Evolutionary conservation across 805 yeast species (phyloP).

Genomic region (Candida schatavii): DNA sequence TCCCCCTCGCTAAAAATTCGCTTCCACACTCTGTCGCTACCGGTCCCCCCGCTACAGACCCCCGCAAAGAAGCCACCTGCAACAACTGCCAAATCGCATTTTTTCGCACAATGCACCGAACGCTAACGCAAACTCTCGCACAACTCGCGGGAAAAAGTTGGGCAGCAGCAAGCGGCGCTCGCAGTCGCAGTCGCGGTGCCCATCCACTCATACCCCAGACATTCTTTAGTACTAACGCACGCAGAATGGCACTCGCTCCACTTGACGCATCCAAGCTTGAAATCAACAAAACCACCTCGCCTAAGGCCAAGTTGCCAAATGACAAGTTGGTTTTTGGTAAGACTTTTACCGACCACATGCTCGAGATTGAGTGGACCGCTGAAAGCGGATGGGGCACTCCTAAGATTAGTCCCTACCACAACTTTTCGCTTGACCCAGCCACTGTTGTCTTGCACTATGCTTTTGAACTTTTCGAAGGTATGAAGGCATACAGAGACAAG

Average conservation of each 20-base stretch:
- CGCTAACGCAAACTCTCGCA: too few species aligned
- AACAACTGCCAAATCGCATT: too few species aligned
- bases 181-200: too few species aligned
- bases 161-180: too few species aligned
- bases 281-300: constrained; percentile 35
- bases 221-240: neutral
- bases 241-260: constrained; percentile 6
- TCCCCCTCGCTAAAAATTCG: too few species aligned
- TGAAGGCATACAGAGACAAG: constrained; percentile 78
- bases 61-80: too few species aligned
- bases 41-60: too few species aligned
- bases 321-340: constrained; percentile 43
- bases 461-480: constrained; percentile 92
- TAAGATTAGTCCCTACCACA: constrained; percentile 80
- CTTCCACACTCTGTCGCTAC: too few species aligned
- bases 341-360: constrained; percentile 83
- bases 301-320: constrained; percentile 34
- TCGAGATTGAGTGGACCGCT: constrained; percentile 78
- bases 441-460: constrained; percentile 91
- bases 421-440: constrained; percentile 78
- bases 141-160: too few species aligned
- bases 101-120: too few species aligned
- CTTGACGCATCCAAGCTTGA: constrained; percentile 39
- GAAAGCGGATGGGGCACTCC: constrained; percentile 87
- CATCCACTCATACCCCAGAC: too few species aligned